Base-by-base conservation (phyloP, 2,329 filamentous ascomycete species). In the Ophiocordyceps sinensis region DNA sequence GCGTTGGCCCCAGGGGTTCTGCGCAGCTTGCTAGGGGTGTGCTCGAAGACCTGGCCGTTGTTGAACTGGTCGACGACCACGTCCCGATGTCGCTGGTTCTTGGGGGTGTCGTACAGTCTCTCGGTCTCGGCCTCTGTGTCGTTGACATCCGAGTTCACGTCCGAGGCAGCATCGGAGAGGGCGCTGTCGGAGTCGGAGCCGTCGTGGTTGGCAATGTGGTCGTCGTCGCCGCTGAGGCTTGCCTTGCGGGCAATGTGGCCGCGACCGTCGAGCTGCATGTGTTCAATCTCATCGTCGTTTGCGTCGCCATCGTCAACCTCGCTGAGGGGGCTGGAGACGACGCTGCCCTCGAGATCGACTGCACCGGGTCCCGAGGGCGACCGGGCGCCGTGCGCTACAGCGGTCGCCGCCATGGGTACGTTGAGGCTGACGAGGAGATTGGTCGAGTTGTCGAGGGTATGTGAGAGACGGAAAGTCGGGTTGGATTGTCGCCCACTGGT, bases 61-160 rank as follows among this genome's bases (percentile, higher is more conserved):
- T 70, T 68, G 54, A 70, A 74, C 47, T 67, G 66, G 50, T 67
- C 68, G 41, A 80, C 60, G 36, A 79, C 67, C 10, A 82, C 73
- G 51, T 80, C 73, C 51, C 72, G 70, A 51, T 75, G 71, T 49
- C 77, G 70, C 54, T 71, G 63, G 53, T 71, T 83, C 47, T 77
- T 76, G 15, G 88, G 87, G n/a, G 86, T 94, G 54, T 84, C 79
- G 55, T 91, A 91, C 45, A 98, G 72, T 44, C 91, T 80, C 63
- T 95, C 88, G 2, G 89, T 96, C 63, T 95, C 89, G 29, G 89
- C 89, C 62, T 96, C 89, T 4, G 88, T 81, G 58, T 76, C 75
- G 54, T 77, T 75, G 50, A 65, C 68, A 23, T 63, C 60, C 3
- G 59, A 63, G 44, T 57, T 51, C 13, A 55, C 52, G 36, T 63